Evolutionary conservation across 2,329 filamentous ascomycete genomes (phyloP).

Genomic region (Daldinia eschscholtzii): DNA sequence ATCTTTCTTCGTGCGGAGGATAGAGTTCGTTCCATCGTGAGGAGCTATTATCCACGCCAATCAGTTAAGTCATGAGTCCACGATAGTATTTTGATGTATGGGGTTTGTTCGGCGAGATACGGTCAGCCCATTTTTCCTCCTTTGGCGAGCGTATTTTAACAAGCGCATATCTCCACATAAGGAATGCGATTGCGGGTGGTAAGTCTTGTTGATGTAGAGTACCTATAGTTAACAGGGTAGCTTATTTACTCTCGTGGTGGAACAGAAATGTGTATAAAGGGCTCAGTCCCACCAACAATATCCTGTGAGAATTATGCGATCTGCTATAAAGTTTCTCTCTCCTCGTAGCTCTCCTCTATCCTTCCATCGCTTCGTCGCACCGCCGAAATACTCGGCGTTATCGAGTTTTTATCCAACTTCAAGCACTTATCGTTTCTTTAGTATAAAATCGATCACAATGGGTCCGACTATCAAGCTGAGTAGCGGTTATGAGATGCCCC

Average conservation of each 20-base stretch:
- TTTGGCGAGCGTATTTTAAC: slow-evolving; percentile 17
- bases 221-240: slow-evolving; percentile 28
- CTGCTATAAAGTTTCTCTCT: slow-evolving; percentile 28
- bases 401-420: slow-evolving; percentile 15
- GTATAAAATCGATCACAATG: slow-evolving; percentile 41
- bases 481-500: slow-evolving; percentile 77
- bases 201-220: slow-evolving; percentile 25
- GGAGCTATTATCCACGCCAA: slow-evolving; percentile 44
- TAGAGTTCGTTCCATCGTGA: slow-evolving; percentile 27
- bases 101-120: slow-evolving; percentile 39
- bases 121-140: slow-evolving; percentile 25
- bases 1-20: slow-evolving; percentile 26
- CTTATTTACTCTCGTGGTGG: slow-evolving; percentile 40
- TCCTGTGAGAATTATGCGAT: slow-evolving; percentile 36
- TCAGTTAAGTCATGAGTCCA: slow-evolving; percentile 39
- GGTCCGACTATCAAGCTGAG: slow-evolving; percentile 70
- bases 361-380: slow-evolving; percentile 29
- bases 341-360: slow-evolving; percentile 30
- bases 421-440: slow-evolving; percentile 31
- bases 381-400: slow-evolving; percentile 24
- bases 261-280: slow-evolving; percentile 33
- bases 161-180: slow-evolving; percentile 36
- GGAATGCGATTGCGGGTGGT: slow-evolving; percentile 29
- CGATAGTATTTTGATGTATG: slow-evolving; percentile 28
- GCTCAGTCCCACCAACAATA: slow-evolving; percentile 31